phyloP scores from a whole-genome alignment of 495 filamentous ascomycete species.

The Penicillium daleae region DNA sequence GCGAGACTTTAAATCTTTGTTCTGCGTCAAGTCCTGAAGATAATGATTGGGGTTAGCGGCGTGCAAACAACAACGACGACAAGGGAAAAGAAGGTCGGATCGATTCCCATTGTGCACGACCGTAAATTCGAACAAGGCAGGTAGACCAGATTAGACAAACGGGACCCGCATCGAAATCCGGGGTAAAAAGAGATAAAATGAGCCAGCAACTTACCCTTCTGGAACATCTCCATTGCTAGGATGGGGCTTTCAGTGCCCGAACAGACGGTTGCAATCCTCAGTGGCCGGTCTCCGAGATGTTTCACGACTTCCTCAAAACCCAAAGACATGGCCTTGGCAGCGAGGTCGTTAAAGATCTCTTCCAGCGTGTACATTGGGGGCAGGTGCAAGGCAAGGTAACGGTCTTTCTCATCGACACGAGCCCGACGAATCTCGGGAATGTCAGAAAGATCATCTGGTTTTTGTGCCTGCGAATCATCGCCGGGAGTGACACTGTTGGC shows the following conservation, averaged over 20 bases:
- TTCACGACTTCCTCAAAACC: constrained; percentile 41
- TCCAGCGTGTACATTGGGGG: constrained; percentile 51
- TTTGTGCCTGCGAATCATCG: neutral
- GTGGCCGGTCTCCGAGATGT: constrained; percentile 40
- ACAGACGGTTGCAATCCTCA: constrained; percentile 77
- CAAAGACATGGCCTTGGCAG: constrained; percentile 39
- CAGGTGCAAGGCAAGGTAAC: constrained; percentile 35
- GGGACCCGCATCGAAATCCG: neutral
- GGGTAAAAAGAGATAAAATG: neutral
- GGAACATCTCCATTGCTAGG: constrained; percentile 62
- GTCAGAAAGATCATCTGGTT: neutral
- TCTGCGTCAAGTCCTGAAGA: constrained; percentile 21
- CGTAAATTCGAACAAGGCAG: too few species aligned
- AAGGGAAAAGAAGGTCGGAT: neutral
- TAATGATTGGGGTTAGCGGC: constrained; percentile 16
- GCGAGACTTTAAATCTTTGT: constrained; percentile 44
- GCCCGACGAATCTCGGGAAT: constrained; percentile 20
- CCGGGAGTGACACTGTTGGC: neutral
- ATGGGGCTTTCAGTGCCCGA: constrained; percentile 84
- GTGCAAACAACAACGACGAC: neutral
- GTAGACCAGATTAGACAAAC: neutral
- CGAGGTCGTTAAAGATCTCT: constrained; percentile 57
- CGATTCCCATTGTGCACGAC: neutral
- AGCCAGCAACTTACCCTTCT: constrained; percentile 37
- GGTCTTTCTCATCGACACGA: neutral